Evolutionary conservation across 176 grass and related monocot species (phyloP), one percentile per base, ranked within the genome.

Genomic region (Calamus simplicifolius): DNA sequence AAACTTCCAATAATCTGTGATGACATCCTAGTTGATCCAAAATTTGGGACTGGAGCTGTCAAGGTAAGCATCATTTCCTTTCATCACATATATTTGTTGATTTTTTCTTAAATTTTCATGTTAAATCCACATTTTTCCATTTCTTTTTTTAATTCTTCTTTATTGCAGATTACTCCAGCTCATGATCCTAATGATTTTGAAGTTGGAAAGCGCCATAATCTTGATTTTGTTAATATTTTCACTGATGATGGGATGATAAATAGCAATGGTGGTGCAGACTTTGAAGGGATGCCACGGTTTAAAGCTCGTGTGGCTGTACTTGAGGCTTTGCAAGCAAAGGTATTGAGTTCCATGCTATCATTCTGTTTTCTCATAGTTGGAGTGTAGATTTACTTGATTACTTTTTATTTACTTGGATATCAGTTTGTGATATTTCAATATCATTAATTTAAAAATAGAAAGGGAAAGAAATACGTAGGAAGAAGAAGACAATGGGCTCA

Each of bases 151-250:
- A 29, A 66, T 52, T 66, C 8, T 56, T 55, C 35, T 43, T 43
- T 43, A 54, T 18, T 86, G 63, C 62, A 95, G 90, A 95, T 95
- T 71, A 89, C 90, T 54, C 82, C 86, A 29, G 86, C 85, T 54
- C 86, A 95, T 86, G 90, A 95, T 71, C 76, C 85, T 38, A 84
- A 95, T 73, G 90, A 95, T 54, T 95, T 95, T 73, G 86, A 95
- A 79, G 85, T 89, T 59, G 85, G 85, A 51, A 95, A 95, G 69
- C 69, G 86, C 52, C 86, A 95, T 79, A 89, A 81, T 51, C 82
- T 95, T 68, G 90, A 86, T 12, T 95, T 86, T 69, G 79, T 87
- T 50, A 95, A 78, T 68, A 89, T 95, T 30, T 84, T 95, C 49
- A 89, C 90, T 29, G 90, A 95, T 51, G 82, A 89, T 78, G 90